Evolutionary conservation across 2,329 filamentous ascomycete species (phyloP).

Genomic region (Neopestalotiopsis sp.): DNA sequence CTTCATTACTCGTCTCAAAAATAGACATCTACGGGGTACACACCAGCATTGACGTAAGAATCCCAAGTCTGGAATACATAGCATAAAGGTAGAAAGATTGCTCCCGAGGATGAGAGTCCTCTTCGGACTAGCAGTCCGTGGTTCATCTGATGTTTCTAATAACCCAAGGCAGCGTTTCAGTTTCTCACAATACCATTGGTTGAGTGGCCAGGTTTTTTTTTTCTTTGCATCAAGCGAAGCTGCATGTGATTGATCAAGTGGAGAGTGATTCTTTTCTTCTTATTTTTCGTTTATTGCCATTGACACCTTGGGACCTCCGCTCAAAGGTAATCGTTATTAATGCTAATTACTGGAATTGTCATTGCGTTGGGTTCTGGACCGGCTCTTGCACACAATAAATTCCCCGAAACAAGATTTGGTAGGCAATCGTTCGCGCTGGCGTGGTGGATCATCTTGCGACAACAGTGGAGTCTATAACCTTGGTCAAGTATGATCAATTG

Average conservation of each 20-base stretch:
- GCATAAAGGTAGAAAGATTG: no score
- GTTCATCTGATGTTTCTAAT: constrained; percentile 6
- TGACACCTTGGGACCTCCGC: not conserved
- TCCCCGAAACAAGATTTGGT: not conserved
- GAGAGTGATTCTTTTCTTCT: not conserved
- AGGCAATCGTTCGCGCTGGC: not conserved
- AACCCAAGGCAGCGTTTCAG: constrained; percentile 3
- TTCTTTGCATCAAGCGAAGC: not conserved
- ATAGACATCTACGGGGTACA: no score
- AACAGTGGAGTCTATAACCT: not conserved
- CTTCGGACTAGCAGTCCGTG: not conserved
- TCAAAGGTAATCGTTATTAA: not conserved
- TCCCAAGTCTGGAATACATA: not conserved
- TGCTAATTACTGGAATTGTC: not conserved
- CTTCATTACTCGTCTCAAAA: no score
- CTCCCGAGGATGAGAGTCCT: not conserved
- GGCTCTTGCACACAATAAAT: not conserved
- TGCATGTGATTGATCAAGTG: not conserved
- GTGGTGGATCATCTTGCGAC: not conserved
- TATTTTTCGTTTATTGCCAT: not conserved
- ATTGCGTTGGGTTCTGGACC: not conserved
- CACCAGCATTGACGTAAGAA: no score
- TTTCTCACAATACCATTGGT: not conserved
- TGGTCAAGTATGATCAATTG: not conserved
- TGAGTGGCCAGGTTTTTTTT: not conserved